Base-by-base conservation (phyloP, 1,284 basidiomycete genomes). In the Neotropicomus parvogracilis region DNA sequence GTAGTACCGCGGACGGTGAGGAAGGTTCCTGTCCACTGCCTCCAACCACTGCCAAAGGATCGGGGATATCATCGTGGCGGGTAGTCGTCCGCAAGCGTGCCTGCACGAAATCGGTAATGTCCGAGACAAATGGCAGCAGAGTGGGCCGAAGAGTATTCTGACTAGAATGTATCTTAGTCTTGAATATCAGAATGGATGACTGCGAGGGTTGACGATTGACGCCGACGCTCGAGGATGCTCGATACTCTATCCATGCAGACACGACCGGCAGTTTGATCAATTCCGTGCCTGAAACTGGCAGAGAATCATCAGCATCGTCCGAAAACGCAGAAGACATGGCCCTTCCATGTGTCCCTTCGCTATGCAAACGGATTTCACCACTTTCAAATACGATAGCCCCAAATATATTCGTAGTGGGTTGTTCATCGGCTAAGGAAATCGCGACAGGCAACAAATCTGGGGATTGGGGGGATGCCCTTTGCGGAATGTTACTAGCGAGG, bases 231-330 rank as follows among this genome's bases (percentile, higher is more conserved):
- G 78, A 70, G 2, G 74, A 75, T 11, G 83, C 78, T 21, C 79
- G 79, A 65, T 88, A 92, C 64, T 94, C 90, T 20, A 80, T 75
- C 88, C 88, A 95, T 4, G 91, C 81, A 11, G 91, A 87, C 6
- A 95, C 76, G 11, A 81, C 79, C 0, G 93, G 93, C 8, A 95
- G 75, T 51, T 77, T 79, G 66, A 90, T 84, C 6, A 80, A 68
- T 51, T 89, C 87, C 11, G 74, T 75, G 28, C 74, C 80, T 12
- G 71, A 55, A 20, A 73, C 72, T 13, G 74, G 67, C n/a, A 75
- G 65, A 43, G 75, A 69, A 33, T 78, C 73, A 35, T 80, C 77
- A 3, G 68, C 62, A n/a, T 68, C 65, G 31, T 81, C 78, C 41
- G 68, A 66, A 29, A 69, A 56, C 16, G 65, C 53, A 40, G 64